Evolutionary conservation across 2,329 filamentous ascomycete species (phyloP), one percentile per base, ranked within the genome.

Genomic region (Aspergillus sp.): DNA sequence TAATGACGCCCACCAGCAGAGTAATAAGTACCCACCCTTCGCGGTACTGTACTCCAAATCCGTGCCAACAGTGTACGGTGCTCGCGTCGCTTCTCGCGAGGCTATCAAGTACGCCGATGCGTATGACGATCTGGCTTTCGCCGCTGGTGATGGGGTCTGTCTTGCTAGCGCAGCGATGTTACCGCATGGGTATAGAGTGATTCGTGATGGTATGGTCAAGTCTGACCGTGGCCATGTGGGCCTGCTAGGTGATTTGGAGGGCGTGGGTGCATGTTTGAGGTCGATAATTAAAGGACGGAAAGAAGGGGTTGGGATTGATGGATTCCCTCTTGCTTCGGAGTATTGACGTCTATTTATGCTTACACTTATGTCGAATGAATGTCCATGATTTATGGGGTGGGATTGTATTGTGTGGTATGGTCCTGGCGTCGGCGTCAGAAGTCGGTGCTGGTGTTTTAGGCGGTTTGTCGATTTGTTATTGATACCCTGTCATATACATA

Each of bases 211-310:
- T 0, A 79, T 91, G 17, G 85, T 96, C 12, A 88, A 85, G 64
- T 92, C 88, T 53, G 91, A 96, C 63, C 81, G 91, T 3, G 93
- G 93, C 0, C 93, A 98, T 76, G 88, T 97, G 36, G 92, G 90
- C 1, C 80, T 98, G 68, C 74, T 97, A 32, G 93, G 93, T 0
- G 93, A 97, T 76, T 71, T 96, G 61, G 86, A 90, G 61, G 91
- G 88, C 0, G 87, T 96, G 0, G 92, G 91, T 0, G 83, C 80
- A 66, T 92, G 89, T 61, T 72, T 97, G 34, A 79, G 81, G 64
- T 90, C 89, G 11, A 73, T 96, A 13, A 68, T 87, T 0, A 80
- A 82, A 55, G 92, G 87, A 1, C 80, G 90, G 53, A 78, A 76
- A 58, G 89, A 87, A 71, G 89, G 91, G 0, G 89, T 96, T 64